Conservation (phyloP, 805 yeast genomes). For the Candida sithepensis region DNA sequence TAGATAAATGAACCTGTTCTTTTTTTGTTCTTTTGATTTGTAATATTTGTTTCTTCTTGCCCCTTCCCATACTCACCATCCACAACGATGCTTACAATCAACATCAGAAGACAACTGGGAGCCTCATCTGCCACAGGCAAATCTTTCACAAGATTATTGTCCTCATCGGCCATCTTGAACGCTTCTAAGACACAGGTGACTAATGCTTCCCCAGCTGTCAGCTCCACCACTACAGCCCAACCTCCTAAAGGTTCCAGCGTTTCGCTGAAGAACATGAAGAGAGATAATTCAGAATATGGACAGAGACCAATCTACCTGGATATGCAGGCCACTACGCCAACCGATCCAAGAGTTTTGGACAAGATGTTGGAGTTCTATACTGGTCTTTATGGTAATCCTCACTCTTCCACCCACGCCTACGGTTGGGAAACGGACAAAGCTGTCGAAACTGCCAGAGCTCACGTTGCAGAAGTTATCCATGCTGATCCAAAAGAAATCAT, state of each 20-base stretch:
- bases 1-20: too few species aligned
- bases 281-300: conserved; percentile 49
- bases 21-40: not conserved
- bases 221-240: conserved; percentile 11
- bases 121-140: not conserved
- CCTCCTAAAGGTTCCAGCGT: conserved; percentile 50
- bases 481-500: conserved; percentile 97
- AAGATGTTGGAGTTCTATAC: conserved; percentile 83
- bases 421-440: conserved; percentile 98
- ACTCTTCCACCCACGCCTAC: conserved; percentile 92
- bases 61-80: not conserved
- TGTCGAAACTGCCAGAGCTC: conserved; percentile 80
- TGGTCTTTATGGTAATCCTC: conserved; percentile 96
- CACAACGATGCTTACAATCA: conserved; percentile 4
- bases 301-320: conserved; percentile 92
- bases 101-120: conserved; percentile 1
- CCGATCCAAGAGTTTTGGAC: conserved; percentile 93
- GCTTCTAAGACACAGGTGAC: not conserved
- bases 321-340: conserved; percentile 98
- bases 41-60: not conserved
- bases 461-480: conserved; percentile 77
- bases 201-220: not conserved
- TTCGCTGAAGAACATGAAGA: conserved; percentile 38
- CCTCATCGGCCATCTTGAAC: not conserved
- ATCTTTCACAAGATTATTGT: conserved; percentile 2